Percentiles rank a stretch among this genome's conserved stretches.
Conservation (phyloP, 2,329 filamentous ascomycete genomes). For the Pseudopyrenochaeta lycopersici region DNA sequence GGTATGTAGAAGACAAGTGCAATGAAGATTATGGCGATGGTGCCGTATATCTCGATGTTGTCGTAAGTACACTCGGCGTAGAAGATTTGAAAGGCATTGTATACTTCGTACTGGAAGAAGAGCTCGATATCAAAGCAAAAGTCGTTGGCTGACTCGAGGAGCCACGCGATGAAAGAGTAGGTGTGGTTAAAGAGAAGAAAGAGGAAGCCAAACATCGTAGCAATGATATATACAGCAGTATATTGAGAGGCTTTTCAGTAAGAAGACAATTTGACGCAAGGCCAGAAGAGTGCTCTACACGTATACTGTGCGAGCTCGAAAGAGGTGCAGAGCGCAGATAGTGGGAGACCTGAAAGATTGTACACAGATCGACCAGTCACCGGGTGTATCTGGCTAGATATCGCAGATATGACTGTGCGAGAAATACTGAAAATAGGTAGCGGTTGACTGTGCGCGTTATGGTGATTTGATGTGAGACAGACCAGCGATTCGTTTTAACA, state of each 20-base stretch:
- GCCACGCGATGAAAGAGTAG: not conserved
- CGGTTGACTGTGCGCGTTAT: not conserved
- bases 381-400: not conserved
- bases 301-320: not conserved
- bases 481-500: not conserved
- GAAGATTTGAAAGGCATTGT: not conserved
- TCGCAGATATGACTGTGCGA: no score
- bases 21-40: not conserved
- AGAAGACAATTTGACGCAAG: not conserved
- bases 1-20: not conserved
- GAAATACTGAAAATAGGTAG: no score
- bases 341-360: not conserved
- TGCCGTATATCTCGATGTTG: not conserved
- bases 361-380: not conserved
- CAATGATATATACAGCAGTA: not conserved
- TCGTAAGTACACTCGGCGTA: not conserved
- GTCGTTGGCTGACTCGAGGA: not conserved
- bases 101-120: not conserved
- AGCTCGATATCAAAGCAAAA: not conserved
- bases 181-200: not conserved
- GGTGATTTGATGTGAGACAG: not conserved
- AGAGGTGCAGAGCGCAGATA: not conserved
- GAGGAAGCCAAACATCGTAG: not conserved
- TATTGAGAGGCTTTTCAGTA: not conserved
- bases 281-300: no score